A percentile compares a stretch with the other conserved stretches of the same genome.
These are phyloP conservation scores for Coniophora puteana DNA, from an alignment of 1,284 basidiomycete species.

Conservation along the genomic window DNA sequence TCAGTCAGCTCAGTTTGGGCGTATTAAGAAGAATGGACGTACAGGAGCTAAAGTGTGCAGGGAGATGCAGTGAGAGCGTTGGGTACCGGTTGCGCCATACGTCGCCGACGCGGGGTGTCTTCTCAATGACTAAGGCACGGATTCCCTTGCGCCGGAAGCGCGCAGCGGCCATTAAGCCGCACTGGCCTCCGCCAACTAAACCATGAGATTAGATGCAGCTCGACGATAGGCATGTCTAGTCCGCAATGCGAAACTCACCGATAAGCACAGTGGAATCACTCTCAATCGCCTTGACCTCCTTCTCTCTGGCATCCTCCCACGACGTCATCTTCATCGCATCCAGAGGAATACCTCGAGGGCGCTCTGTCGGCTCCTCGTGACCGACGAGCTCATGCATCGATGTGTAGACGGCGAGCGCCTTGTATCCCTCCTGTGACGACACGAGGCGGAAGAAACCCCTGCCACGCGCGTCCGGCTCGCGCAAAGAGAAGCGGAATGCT, in stretches of 20 bases:
- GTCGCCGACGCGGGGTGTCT: slow-evolving; percentile 7
- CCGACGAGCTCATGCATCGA: slow-evolving; percentile 4
- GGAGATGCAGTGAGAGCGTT: slow-evolving; percentile 18
- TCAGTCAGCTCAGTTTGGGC: too few relatives aligned
- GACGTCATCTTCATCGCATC: slow-evolving; percentile 1
- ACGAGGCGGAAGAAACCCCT: slow-evolving; percentile 4
- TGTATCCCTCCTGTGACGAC: slow-evolving; percentile 1
- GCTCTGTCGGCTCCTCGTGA: background rate
- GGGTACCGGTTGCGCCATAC: slow-evolving; percentile 18
- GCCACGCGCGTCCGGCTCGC: background rate
- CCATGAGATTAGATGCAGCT: too few relatives aligned
- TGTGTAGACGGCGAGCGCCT: slow-evolving; percentile 3
- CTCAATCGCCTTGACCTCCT: slow-evolving; percentile 1
- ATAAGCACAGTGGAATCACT: slow-evolving; percentile 3
- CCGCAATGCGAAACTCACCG: too few relatives aligned
- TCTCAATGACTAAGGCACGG: slow-evolving; percentile 13
- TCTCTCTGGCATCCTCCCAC: background rate
- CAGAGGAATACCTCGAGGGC: background rate
- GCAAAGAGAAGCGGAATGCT: slow-evolving; percentile 2
- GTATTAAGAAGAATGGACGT: too few relatives aligned
- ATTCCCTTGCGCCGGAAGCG: slow-evolving; percentile 13
- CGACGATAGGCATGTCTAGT: too few relatives aligned
- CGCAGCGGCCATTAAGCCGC: slow-evolving; percentile 16
- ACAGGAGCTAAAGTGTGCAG: slow-evolving; percentile 23
- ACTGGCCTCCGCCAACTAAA: slow-evolving; percentile 18